Percentiles rank a stretch among this genome's conserved stretches.
Evolutionary conservation across 805 yeast species (phyloP).

Genomic region (Wickerhamomyces canadensis): DNA sequence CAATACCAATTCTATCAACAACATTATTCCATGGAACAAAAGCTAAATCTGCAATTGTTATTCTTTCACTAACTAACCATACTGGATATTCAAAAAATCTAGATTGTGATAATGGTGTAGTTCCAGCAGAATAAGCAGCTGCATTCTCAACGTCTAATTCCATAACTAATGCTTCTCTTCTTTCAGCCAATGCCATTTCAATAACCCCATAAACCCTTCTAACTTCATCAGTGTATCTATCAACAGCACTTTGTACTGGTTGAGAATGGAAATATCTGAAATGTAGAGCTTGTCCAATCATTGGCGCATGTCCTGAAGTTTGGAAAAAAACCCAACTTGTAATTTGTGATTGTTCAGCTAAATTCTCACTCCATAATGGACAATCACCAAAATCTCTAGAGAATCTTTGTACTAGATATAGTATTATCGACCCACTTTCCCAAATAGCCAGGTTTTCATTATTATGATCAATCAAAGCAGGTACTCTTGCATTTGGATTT

Average conservation of each 20-base stretch:
- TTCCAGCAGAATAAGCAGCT: constrained; percentile 81
- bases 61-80: constrained; percentile 86
- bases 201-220: constrained; percentile 89
- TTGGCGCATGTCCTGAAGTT: constrained; percentile 97
- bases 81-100: constrained; percentile 89
- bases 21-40: constrained; percentile 98
- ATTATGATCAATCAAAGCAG: constrained; percentile 87
- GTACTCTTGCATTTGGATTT: constrained; percentile 94
- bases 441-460: constrained; percentile 77
- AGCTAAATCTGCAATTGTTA: constrained; percentile 83
- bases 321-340: constrained; percentile 90
- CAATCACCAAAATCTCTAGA: constrained; percentile 63
- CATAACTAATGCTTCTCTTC: constrained; percentile 85
- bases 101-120: constrained; percentile 79
- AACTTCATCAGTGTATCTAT: constrained; percentile 87
- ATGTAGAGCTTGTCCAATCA: constrained; percentile 96
- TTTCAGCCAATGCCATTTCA: constrained; percentile 92
- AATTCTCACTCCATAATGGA: constrained; percentile 73
- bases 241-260: constrained; percentile 83
- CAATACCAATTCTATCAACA: constrained; percentile 87
- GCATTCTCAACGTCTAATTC: constrained; percentile 85
- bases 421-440: constrained; percentile 92
- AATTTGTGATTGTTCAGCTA: constrained; percentile 78
- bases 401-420: constrained; percentile 71
- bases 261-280: constrained; percentile 86